These are phyloP conservation scores for Salvia sclarea DNA, from an alignment of 305 asterid genomes.

Conservation along the genomic window DNA sequence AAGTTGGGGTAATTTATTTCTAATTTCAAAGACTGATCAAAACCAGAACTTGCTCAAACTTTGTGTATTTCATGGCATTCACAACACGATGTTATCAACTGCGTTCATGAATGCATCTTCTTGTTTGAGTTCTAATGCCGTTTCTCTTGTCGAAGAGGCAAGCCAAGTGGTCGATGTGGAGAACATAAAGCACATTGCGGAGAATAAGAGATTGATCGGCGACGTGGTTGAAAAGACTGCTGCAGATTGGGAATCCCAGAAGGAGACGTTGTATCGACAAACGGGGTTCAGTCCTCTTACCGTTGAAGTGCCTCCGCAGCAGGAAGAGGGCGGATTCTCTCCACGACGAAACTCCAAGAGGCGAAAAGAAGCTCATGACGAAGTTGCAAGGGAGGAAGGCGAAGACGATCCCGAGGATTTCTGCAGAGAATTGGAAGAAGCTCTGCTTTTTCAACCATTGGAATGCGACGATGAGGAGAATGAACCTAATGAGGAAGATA, in stretches of 20 bases:
- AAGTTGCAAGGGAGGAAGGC: background rate
- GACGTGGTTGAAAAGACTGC: conserved; percentile 57
- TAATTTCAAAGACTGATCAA: too few species aligned
- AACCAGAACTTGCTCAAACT: too few species aligned
- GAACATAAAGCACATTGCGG: conserved; percentile 64
- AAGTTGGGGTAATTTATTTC: too few species aligned
- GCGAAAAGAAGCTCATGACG: conserved; percentile 26
- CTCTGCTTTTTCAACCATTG: conserved; percentile 33
- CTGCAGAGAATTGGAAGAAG: conserved; percentile 60
- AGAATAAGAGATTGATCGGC: conserved; percentile 56
- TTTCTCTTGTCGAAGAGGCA: conserved; percentile 47
- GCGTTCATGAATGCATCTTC: background rate
- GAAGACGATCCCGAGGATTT: conserved; percentile 43
- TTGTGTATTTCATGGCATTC: too few species aligned
- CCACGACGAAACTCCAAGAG: conserved; percentile 12
- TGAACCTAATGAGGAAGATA: conserved; percentile 26
- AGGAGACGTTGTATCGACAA: conserved; percentile 51
- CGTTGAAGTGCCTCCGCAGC: conserved; percentile 20
- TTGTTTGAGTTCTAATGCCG: background rate
- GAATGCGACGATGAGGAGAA: conserved; percentile 40
- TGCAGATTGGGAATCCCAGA: conserved; percentile 62
- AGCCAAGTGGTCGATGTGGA: conserved; percentile 54
- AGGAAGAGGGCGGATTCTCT: conserved; percentile 15
- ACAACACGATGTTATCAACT: background rate
- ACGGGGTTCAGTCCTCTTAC: conserved; percentile 41